Percentiles rank a stretch among this genome's conserved stretches.
Conservation (phyloP, 2,329 filamentous ascomycete species). For the Botrytis aclada region DNA sequence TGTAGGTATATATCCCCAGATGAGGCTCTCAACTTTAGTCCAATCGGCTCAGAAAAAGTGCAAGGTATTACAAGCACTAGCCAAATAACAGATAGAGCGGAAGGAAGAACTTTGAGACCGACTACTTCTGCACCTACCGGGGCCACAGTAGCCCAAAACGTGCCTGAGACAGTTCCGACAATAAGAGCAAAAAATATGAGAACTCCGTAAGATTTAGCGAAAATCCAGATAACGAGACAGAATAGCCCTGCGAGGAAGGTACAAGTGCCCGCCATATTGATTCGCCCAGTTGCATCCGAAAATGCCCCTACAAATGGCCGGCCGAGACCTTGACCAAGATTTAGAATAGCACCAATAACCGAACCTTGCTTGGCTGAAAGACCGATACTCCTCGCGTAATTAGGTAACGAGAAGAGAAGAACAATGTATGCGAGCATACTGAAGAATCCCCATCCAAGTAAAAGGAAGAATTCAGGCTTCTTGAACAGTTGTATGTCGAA, state of each 20-base stretch:
- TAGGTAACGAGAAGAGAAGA: constrained; percentile 72
- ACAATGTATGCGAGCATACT: constrained; percentile 72
- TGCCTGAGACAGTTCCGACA: constrained; percentile 64
- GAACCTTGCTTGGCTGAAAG: constrained; percentile 65
- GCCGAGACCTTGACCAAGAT: constrained; percentile 60
- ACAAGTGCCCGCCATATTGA: constrained; percentile 67
- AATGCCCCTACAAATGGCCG: constrained; percentile 70
- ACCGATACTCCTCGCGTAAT: constrained; percentile 67
- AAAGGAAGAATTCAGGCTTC: constrained; percentile 59
- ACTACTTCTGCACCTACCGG: constrained; percentile 63
- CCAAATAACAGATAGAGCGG: constrained; percentile 70
- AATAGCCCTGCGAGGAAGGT: constrained; percentile 64
- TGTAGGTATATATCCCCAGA: constrained; percentile 52
- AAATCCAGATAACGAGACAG: constrained; percentile 69
- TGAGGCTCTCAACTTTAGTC: constrained; percentile 49
- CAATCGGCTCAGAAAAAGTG: constrained; percentile 63
- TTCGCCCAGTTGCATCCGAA: constrained; percentile 65
- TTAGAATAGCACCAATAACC: constrained; percentile 70
- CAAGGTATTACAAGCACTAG: constrained; percentile 66
- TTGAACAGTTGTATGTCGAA: constrained; percentile 64
- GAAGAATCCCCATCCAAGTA: constrained; percentile 67
- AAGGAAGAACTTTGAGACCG: constrained; percentile 65
- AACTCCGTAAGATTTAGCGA: constrained; percentile 61
- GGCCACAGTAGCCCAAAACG: constrained; percentile 36
- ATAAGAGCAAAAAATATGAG: constrained; percentile 69